These are phyloP conservation scores for Arthrocladium fulminans DNA, from an alignment of 2,329 filamentous ascomycete species.

Conservation along the genomic window DNA sequence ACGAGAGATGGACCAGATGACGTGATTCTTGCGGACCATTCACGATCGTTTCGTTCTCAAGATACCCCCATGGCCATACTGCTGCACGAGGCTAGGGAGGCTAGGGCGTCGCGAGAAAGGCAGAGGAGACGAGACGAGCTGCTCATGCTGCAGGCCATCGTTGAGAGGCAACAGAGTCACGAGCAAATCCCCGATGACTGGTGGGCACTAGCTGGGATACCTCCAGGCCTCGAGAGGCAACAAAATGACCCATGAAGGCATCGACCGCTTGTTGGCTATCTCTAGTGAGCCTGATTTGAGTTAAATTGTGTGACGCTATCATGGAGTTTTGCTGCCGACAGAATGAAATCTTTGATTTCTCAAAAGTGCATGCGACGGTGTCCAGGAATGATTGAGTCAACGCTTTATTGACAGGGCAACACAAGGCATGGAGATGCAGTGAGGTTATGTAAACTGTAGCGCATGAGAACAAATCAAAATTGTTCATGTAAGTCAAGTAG, in stretches of 20 bases:
- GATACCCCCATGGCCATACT: not conserved
- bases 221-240: not conserved
- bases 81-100: constrained; percentile 5
- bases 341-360: not conserved
- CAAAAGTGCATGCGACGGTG: not conserved
- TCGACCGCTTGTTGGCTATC: not conserved
- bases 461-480: not conserved
- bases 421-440: not conserved
- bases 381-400: not conserved
- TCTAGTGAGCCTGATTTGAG: not conserved
- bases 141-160: constrained; percentile 58
- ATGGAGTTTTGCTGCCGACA: not conserved
- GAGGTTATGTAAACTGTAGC: not conserved
- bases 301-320: not conserved
- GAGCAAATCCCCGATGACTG: constrained; percentile 74
- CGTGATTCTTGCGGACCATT: not conserved
- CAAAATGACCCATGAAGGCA: not conserved
- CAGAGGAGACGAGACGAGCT: constrained; percentile 9
- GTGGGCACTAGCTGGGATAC: constrained; percentile 63
- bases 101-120: not conserved
- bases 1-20: not conserved
- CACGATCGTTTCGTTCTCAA: not conserved
- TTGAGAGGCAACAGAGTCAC: constrained; percentile 59
- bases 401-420: not conserved
- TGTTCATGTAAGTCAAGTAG: too few species aligned